Evolutionary conservation across 176 grass and related monocot genomes (phyloP).

Genomic region (Oryza punctata): DNA sequence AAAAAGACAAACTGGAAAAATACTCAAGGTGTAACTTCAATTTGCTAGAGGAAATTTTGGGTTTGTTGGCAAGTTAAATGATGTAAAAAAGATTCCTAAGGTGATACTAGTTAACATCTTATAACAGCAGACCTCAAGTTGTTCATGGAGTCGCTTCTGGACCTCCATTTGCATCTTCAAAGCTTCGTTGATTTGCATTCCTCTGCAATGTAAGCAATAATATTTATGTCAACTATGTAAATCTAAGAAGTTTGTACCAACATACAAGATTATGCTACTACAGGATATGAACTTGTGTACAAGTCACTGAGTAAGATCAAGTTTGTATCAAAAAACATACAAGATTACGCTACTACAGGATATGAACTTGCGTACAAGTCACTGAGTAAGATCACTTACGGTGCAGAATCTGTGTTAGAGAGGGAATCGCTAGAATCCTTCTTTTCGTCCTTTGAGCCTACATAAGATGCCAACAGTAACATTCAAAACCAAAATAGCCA

Average conservation of each 20-base stretch:
- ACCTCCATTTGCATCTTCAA: conserved; percentile 99
- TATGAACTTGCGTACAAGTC: not conserved
- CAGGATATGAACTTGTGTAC: not conserved
- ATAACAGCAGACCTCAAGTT: conserved; percentile 74
- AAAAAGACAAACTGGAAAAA: not conserved
- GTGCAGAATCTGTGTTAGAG: conserved; percentile 72
- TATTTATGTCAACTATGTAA: conserved; percentile 15
- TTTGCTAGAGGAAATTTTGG: conserved; percentile 20
- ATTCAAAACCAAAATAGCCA: conserved; percentile 27
- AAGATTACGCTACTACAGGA: not conserved
- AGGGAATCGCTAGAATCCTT: conserved; percentile 79
- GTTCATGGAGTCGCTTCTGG: conserved; percentile 93
- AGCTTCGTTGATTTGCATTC: conserved; percentile 77
- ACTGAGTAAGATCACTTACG: conserved; percentile 60
- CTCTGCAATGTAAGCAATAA: conserved; percentile 57
- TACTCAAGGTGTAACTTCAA: not conserved
- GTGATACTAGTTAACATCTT: not conserved
- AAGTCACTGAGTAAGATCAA: conserved; percentile 17
- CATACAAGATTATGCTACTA: not conserved
- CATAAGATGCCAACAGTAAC: conserved; percentile 15
- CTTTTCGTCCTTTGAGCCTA: conserved; percentile 89
- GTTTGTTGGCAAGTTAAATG: not conserved
- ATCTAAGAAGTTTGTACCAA: not conserved
- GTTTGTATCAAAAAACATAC: not conserved
- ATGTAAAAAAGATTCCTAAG: not conserved